Evolutionary conservation across 2,329 filamentous ascomycete species (phyloP).

Genomic region (Apiospora pterosperma): DNA sequence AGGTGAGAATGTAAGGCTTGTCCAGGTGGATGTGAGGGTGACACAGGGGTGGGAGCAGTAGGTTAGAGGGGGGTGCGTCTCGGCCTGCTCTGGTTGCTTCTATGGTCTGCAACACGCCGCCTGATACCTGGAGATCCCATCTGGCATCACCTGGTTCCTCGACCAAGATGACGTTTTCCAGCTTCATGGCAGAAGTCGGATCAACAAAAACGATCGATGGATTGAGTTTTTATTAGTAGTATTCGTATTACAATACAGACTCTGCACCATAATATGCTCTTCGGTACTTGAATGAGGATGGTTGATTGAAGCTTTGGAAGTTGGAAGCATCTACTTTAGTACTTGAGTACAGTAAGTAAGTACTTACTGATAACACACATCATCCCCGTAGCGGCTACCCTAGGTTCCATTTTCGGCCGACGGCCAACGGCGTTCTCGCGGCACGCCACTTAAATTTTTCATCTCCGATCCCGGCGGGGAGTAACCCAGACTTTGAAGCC

Average conservation of each 20-base stretch:
- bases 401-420: not conserved
- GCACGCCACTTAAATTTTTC: conserved; percentile 11
- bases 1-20: conserved; percentile 57
- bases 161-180: conserved; percentile 16
- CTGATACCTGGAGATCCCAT: conserved; percentile 16
- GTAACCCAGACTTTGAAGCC: not conserved
- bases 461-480: conserved; percentile 23
- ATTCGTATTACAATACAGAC: too few species aligned
- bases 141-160: conserved; percentile 5
- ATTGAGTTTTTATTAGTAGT: too few species aligned
- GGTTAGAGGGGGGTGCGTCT: conserved; percentile 13
- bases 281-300: too few species aligned
- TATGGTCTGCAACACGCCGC: conserved; percentile 16
- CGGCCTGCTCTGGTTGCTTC: conserved; percentile 8
- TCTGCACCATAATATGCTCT: too few species aligned
- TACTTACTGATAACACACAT: not conserved
- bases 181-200: conserved; percentile 8
- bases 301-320: too few species aligned
- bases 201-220: too few species aligned
- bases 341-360: too few species aligned
- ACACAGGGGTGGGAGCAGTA: conserved; percentile 47
- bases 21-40: conserved; percentile 74
- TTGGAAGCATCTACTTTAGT: too few species aligned
- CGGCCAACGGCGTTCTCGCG: not conserved
- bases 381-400: not conserved